Percentiles rank a stretch among this genome's conserved stretches.
phyloP scores from a whole-genome alignment of 1,139 yeast genomes.

The Debaryomyces nepalensis region DNA sequence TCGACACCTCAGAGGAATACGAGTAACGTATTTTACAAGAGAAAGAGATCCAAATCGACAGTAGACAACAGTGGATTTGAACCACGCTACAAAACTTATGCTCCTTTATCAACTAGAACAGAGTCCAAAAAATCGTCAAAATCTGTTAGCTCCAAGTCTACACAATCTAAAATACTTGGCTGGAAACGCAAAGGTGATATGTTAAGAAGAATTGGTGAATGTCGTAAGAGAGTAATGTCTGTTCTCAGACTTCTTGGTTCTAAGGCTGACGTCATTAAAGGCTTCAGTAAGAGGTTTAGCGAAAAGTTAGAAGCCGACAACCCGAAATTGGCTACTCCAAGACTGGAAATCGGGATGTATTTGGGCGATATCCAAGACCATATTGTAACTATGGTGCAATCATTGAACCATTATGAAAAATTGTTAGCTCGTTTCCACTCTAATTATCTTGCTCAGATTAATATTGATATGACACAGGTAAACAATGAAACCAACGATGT shows the following conservation, averaged over 20 bases:
- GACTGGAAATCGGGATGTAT: conserved; percentile 73
- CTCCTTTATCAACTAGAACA: conserved; percentile 10
- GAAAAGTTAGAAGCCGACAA: conserved; percentile 45
- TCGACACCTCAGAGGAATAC: conserved; percentile 7
- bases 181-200: conserved; percentile 95
- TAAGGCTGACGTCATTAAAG: conserved; percentile 95
- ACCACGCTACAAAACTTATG: conserved; percentile 2
- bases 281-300: conserved; percentile 87
- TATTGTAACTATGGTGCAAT: conserved; percentile 93
- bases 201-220: conserved; percentile 92
- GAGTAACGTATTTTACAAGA: conserved; percentile 38
- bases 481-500: conserved; percentile 97
- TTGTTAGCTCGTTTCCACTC: conserved; percentile 91
- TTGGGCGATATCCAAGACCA: conserved; percentile 87
- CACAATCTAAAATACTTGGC: conserved; percentile 62
- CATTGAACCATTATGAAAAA: conserved; percentile 92
- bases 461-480: conserved; percentile 96
- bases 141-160: conserved; percentile 33
- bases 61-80: conserved; percentile 34
- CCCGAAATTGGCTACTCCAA: conserved; percentile 47
- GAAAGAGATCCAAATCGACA: conserved; percentile 46
- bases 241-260: conserved; percentile 81
- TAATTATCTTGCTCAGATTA: conserved; percentile 93
- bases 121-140: conserved; percentile 24
- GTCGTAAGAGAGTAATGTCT: conserved; percentile 93